Evolutionary conservation across 2,329 filamentous ascomycete genomes (phyloP).

Genomic region (Stachybotrys echinatus): DNA sequence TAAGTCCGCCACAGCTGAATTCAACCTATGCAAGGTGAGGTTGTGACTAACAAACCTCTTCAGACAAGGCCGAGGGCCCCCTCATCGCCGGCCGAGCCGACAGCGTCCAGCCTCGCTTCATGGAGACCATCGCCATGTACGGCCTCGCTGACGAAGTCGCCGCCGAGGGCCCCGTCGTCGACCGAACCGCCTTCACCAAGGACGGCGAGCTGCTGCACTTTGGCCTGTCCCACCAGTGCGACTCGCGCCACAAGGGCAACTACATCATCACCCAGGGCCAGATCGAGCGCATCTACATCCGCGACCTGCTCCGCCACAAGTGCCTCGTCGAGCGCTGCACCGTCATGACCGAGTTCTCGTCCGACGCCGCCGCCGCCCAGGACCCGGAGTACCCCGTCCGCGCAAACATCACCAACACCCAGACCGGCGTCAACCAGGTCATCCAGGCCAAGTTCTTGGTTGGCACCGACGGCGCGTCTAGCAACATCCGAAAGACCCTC

Average conservation of each 20-base stretch:
- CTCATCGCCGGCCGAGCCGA: conserved; percentile 20
- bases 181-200: conserved; percentile 21
- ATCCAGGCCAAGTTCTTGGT: conserved; percentile 24
- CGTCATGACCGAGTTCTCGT: conserved; percentile 12
- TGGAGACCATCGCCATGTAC: conserved; percentile 7
- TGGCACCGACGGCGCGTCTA: conserved; percentile 24
- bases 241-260: conserved; percentile 21
- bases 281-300: conserved; percentile 28
- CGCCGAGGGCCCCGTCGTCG: conserved; percentile 26
- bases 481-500: conserved; percentile 19
- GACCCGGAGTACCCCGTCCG: conserved; percentile 10
- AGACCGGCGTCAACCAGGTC: conserved; percentile 13
- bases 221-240: conserved; percentile 19
- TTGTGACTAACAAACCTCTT: neutral
- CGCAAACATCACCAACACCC: conserved; percentile 12
- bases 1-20: conserved; percentile 5
- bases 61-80: conserved; percentile 21
- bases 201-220: conserved; percentile 21
- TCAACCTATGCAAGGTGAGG: neutral
- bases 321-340: conserved; percentile 22
- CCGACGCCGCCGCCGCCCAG: neutral
- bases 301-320: conserved; percentile 25
- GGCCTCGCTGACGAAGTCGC: conserved; percentile 18
- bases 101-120: conserved; percentile 12
- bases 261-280: conserved; percentile 2